Percentiles rank a stretch among this genome's conserved stretches.
Conservation (phyloP, 1,284 basidiomycete species). For the Rhodotorula sp. region DNA sequence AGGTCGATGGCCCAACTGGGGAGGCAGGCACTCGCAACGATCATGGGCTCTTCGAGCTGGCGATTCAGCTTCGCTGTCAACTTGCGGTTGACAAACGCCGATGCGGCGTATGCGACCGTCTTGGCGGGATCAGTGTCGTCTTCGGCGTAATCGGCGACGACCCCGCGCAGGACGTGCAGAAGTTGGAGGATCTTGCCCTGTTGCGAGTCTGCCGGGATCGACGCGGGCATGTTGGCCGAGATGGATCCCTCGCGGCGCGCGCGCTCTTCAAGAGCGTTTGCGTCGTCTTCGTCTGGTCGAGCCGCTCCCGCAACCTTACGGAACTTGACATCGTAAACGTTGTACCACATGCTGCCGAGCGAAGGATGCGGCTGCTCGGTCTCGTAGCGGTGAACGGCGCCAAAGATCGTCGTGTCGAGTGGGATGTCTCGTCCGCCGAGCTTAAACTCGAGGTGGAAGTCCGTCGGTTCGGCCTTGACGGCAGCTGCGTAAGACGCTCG, state of each 20-base stretch:
- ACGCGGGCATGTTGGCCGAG: conserved; percentile 56
- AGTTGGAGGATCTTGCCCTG: conserved; percentile 88
- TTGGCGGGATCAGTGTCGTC: conserved; percentile 1
- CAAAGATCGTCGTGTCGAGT: conserved; percentile 89
- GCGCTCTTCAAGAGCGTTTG: conserved; percentile 37
- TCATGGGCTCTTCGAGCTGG: conserved; percentile 97
- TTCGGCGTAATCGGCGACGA: conserved; percentile 60
- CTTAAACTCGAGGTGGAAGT: conserved; percentile 95
- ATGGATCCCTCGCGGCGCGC: conserved; percentile 43
- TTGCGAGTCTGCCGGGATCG: conserved; percentile 76
- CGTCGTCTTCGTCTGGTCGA: conserved; percentile 49
- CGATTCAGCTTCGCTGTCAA: conserved; percentile 96
- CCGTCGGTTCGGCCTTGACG: conserved; percentile 81
- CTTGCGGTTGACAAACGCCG: conserved; percentile 95
- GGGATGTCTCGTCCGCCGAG: conserved; percentile 81
- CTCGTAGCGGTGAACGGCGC: conserved; percentile 83
- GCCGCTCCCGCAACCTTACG: conserved; percentile 85
- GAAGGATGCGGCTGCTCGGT: conserved; percentile 13
- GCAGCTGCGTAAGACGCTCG: conserved; percentile 82
- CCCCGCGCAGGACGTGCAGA: conserved; percentile 77
- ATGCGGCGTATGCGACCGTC: conserved; percentile 56
- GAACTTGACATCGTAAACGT: conserved; percentile 85
- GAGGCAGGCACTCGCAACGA: conserved; percentile 92
- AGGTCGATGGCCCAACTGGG: conserved; percentile 96
- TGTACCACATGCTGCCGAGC: conserved; percentile 72